phyloP scores from a whole-genome alignment of 768 basidiomycete genomes.

The Boletellus ananiceps region DNA sequence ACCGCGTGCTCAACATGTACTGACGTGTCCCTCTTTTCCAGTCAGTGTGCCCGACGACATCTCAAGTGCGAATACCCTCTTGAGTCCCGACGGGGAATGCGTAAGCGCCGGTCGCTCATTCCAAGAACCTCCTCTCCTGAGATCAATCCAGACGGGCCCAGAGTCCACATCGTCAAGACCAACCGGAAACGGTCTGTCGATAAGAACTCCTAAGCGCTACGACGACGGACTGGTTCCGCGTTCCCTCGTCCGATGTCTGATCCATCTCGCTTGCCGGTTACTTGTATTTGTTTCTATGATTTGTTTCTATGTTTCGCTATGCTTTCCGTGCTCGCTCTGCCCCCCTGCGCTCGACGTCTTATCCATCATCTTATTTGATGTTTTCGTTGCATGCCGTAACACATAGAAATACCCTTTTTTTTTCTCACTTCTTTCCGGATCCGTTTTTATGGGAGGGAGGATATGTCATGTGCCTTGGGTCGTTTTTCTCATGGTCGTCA shows the following conservation, averaged over 20 bases:
- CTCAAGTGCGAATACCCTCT: slow-evolving; percentile 68
- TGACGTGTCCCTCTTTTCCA: slow-evolving; percentile 33
- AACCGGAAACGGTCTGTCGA: slow-evolving; percentile 28
- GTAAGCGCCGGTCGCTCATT: slow-evolving; percentile 38
- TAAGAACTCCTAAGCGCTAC: slow-evolving; percentile 18
- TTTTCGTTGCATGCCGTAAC: slow-evolving; percentile 24
- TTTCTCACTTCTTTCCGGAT: not conserved
- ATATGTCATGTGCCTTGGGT: slow-evolving; percentile 10
- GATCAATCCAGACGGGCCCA: slow-evolving; percentile 21
- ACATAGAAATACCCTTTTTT: slow-evolving; percentile 18
- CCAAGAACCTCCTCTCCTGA: slow-evolving; percentile 30
- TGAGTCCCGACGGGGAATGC: slow-evolving; percentile 67
- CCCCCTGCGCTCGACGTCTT: slow-evolving; percentile 17
- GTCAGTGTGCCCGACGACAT: slow-evolving; percentile 68
- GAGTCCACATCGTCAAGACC: slow-evolving; percentile 19
- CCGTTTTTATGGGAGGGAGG: not conserved
- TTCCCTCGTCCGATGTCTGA: too few relatives aligned
- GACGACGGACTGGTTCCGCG: too few relatives aligned
- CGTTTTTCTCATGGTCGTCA: slow-evolving; percentile 16
- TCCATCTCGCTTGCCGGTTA: too few relatives aligned
- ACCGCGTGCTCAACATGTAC: slow-evolving; percentile 20
- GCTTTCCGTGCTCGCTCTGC: slow-evolving; percentile 20
- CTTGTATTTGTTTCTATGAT: slow-evolving; percentile 13
- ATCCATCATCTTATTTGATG: slow-evolving; percentile 30
- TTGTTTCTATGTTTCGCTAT: slow-evolving; percentile 20